Base-by-base conservation (phyloP, 106 monocot genomes). In the Acanthochlamys bracteata region DNA sequence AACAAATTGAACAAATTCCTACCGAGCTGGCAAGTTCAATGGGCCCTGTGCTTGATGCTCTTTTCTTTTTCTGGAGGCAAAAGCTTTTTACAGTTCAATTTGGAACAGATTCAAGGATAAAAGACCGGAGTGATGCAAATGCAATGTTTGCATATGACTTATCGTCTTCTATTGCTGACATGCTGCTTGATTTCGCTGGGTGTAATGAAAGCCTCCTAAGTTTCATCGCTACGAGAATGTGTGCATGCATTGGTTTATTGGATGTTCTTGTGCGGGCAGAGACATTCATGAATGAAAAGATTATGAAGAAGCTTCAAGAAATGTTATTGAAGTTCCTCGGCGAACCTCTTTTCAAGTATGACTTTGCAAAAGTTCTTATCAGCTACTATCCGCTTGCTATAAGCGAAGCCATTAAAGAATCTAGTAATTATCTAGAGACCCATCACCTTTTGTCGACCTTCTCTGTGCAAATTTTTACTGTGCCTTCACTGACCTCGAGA, bases 401-500 rank as follows among this genome's bases (percentile, higher is more conserved):
- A 20, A 60, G 73, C 11, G 78, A 80, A 74, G 69, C 77, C 39
- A 71, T 82, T 42, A 76, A 75, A 60, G 75, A 82, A 16, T 40
- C 56, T n/a, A 72, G 59, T 52, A 71, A 74, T 61, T 58, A 73
- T 6, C 25, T 71, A 41, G 79, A 88, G 59, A 69, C 66, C 22
- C 78, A 76, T 75, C 76, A 78, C 16, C 41, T 82, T 57, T 11
- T 98, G 61, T 25, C 73, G 14, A 78, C 79, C 52, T 88, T 98
- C 56, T 88, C 92, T 42, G 98, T 98, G 42, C 98, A 98, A 76
- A 83, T 98, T 57, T 86, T 98, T 66, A 98, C 98, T 20, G 98
- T 98, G 59, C 85, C 98, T 52, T 69, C 80, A 2, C 65, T 98
- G 62, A 83, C 88, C 49, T 61, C 69, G 4, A 55, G 74, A 39